These are phyloP conservation scores for Lactarius sp. DNA, from an alignment of 768 basidiomycete genomes.

Conservation along the genomic window DNA sequence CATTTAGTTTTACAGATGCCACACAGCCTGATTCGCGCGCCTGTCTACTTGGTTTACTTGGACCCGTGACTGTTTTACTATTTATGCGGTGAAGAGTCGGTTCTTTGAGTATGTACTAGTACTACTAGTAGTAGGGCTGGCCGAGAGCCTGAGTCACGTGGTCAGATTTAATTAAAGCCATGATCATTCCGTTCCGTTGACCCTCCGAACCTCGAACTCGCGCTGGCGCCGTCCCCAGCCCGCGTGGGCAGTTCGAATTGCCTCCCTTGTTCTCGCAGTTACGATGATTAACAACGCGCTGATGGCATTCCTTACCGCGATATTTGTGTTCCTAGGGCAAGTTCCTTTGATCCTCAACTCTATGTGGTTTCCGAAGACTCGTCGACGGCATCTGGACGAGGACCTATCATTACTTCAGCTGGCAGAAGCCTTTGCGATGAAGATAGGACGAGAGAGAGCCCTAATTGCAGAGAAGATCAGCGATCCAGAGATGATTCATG, in stretches of 20 bases:
- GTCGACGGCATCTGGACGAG: neutral
- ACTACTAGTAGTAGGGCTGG: too few species aligned
- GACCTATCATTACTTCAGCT: conserved; percentile 13
- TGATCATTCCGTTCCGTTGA: neutral
- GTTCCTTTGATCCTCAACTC: neutral
- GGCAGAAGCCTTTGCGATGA: conserved; percentile 19
- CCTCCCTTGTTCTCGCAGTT: neutral
- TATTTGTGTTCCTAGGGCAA: conserved; percentile 3
- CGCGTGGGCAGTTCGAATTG: conserved; percentile 11
- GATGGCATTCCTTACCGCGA: conserved; percentile 1
- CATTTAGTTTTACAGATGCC: too few species aligned
- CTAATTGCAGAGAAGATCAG: conserved; percentile 4
- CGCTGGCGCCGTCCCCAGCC: conserved; percentile 18
- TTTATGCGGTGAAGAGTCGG: too few species aligned
- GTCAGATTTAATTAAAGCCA: neutral
- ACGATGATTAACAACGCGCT: neutral
- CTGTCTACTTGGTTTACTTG: too few species aligned
- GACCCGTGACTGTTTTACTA: too few species aligned
- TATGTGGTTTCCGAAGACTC: conserved; percentile 1
- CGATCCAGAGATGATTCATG: conserved; percentile 10
- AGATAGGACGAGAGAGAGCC: conserved; percentile 5
- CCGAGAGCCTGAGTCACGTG: neutral
- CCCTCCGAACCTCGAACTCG: neutral
- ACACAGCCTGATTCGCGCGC: too few species aligned
- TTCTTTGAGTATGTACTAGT: too few species aligned